These are phyloP conservation scores for Hexamita inflata DNA, from an alignment of 208 protist genomes.

Conservation along the genomic window DNA sequence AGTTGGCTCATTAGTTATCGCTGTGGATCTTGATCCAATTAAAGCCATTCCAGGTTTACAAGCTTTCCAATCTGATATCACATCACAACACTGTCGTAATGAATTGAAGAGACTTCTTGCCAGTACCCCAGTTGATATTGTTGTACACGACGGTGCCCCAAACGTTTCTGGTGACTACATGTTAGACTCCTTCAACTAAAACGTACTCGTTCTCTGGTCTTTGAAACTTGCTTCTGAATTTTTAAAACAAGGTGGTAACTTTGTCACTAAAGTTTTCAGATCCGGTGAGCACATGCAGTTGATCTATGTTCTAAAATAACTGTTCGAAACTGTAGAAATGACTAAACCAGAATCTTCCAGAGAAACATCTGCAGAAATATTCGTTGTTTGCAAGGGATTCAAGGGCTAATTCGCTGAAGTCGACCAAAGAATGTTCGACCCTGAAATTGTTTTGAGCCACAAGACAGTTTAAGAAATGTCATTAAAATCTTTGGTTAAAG, in stretches of 20 bases:
- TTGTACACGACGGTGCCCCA: constrained; percentile 17
- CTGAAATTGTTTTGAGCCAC: not conserved
- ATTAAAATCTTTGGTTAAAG: not conserved
- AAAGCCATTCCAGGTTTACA: not conserved
- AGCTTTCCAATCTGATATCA: constrained; percentile 15
- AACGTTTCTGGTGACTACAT: not conserved
- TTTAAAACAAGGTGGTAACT: not conserved
- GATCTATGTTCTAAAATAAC: constrained; percentile 13
- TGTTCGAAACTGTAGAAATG: constrained; percentile 7
- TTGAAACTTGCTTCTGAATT: constrained; percentile 6
- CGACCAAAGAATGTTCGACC: constrained; percentile 15
- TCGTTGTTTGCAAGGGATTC: constrained; percentile 1
- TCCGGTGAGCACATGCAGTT: not conserved
- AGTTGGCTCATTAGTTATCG: constrained; percentile 5
- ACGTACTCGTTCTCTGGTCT: not conserved
- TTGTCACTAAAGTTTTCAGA: constrained; percentile 24
- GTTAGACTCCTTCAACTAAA: not conserved
- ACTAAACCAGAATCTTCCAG: constrained; percentile 2
- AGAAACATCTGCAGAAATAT: constrained; percentile 13
- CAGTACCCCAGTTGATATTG: not conserved
- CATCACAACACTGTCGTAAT: not conserved
- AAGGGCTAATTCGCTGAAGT: not conserved
- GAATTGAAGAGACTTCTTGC: not conserved
- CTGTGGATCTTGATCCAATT: constrained; percentile 21
- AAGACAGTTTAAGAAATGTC: not conserved